Conservation (phyloP, 2,329 filamentous ascomycete species). For the Aureobasidium namibiae region DNA sequence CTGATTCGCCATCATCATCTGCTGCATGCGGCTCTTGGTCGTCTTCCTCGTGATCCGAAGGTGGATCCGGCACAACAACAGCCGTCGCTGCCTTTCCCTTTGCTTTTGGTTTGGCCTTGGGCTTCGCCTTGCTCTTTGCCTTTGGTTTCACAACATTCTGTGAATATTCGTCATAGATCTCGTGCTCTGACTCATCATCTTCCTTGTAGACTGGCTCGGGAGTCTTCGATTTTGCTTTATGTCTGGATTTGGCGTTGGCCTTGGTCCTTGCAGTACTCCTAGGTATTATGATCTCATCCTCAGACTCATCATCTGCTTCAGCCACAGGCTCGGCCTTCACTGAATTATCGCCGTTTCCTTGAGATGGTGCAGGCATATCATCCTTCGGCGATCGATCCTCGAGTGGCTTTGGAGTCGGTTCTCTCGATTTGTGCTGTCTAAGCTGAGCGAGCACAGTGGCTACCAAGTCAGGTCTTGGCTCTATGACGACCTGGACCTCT, state of each 20-base stretch:
- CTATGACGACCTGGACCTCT: constrained; percentile 8
- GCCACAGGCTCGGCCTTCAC: background rate
- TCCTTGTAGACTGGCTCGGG: background rate
- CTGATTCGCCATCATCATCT: background rate
- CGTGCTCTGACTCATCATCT: background rate
- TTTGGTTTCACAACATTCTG: background rate
- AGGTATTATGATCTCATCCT: background rate
- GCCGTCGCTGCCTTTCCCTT: background rate
- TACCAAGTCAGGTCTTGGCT: background rate
- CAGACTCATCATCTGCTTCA: background rate
- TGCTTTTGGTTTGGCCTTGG: background rate
- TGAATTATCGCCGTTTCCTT: background rate
- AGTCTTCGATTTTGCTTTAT: background rate
- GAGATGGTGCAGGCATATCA: background rate
- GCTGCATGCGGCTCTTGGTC: background rate
- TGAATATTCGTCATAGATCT: background rate
- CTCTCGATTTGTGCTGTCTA: background rate
- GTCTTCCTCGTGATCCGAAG: background rate
- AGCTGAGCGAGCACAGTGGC: background rate
- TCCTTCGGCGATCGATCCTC: background rate
- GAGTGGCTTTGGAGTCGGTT: background rate
- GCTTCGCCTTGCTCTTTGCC: background rate
- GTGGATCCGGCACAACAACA: background rate
- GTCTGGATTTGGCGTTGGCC: background rate
- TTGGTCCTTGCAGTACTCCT: background rate